These are phyloP conservation scores for Colletotrichum australisinense DNA, from an alignment of 2,329 filamentous ascomycete species.

Conservation along the genomic window DNA sequence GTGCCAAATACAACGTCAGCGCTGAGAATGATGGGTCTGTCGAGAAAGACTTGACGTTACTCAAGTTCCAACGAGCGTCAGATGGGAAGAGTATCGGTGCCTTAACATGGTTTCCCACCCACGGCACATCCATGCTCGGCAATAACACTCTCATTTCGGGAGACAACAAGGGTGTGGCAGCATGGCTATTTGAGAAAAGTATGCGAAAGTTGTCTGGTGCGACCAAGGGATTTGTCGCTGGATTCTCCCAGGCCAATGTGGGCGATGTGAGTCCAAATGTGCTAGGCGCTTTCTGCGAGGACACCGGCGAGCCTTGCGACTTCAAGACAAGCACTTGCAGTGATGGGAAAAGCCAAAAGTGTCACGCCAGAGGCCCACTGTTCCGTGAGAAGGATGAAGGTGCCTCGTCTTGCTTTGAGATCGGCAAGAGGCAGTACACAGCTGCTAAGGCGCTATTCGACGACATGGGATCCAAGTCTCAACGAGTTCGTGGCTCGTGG, in stretches of 20 bases:
- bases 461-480: slow-evolving; percentile 46
- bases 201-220: slow-evolving; percentile 64
- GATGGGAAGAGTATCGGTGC: slow-evolving; percentile 83
- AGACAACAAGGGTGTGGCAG: slow-evolving; percentile 94
- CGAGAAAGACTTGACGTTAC: slow-evolving; percentile 74
- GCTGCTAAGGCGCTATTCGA: slow-evolving; percentile 64
- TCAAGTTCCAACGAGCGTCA: slow-evolving; percentile 77
- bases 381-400: slow-evolving; percentile 76
- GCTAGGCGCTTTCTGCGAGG: slow-evolving; percentile 87
- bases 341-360: slow-evolving; percentile 73
- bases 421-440: slow-evolving; percentile 74
- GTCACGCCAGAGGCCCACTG: slow-evolving; percentile 77
- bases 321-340: slow-evolving; percentile 84
- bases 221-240: slow-evolving; percentile 80
- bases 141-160: slow-evolving; percentile 92
- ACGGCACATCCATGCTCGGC: slow-evolving; percentile 88
- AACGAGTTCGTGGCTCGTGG: slow-evolving; percentile 67
- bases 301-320: slow-evolving; percentile 76
- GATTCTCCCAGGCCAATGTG: slow-evolving; percentile 91
- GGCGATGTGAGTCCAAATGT: slow-evolving; percentile 91
- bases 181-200: slow-evolving; percentile 82
- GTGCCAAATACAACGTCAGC: slow-evolving; percentile 70
- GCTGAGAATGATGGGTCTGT: slow-evolving; percentile 51
- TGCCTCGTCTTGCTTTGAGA: slow-evolving; percentile 80
- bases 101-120: slow-evolving; percentile 90